Evolutionary conservation across 1,284 basidiomycete species (phyloP).

Genomic region (Agroathelia rolfsii): DNA sequence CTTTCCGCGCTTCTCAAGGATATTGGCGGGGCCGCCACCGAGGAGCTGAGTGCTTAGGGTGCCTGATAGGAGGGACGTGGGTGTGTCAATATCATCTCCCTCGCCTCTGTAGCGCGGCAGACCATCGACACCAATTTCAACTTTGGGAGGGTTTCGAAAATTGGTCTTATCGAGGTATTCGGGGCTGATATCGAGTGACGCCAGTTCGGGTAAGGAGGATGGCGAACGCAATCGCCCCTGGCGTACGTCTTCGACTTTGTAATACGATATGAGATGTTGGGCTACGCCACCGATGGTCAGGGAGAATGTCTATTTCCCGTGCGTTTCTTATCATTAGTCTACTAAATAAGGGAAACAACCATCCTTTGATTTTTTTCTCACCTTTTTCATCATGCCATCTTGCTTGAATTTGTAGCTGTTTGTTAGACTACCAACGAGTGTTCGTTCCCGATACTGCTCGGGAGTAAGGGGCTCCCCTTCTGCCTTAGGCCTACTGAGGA

Average conservation of each 20-base stretch:
- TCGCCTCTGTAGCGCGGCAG: conserved; percentile 73
- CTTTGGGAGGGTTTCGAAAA: conserved; percentile 83
- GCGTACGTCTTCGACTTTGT: conserved; percentile 86
- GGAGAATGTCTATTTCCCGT: conserved; percentile 92
- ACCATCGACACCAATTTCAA: conserved; percentile 78
- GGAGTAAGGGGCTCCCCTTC: conserved; percentile 37
- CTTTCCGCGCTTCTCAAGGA: conserved; percentile 34
- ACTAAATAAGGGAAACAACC: conserved; percentile 5
- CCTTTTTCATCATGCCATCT: conserved; percentile 88
- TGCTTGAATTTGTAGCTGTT: conserved; percentile 87
- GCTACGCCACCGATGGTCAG: conserved; percentile 77
- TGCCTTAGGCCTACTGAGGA: conserved; percentile 52
- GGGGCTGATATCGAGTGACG: conserved; percentile 76
- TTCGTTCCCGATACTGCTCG: conserved; percentile 68
- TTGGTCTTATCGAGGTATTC: conserved; percentile 87
- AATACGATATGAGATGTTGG: conserved; percentile 95
- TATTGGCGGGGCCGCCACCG: conserved; percentile 32
- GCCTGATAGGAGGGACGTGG: conserved; percentile 35
- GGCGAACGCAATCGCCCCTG: conserved; percentile 81
- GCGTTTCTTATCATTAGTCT: conserved; percentile 58
- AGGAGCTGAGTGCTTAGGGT: conserved; percentile 48
- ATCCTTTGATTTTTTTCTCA: conserved; percentile 15
- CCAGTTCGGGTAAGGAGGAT: conserved; percentile 82
- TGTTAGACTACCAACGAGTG: conserved; percentile 80
- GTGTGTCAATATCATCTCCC: conserved; percentile 52